Percentiles rank a stretch among this genome's conserved stretches.
Evolutionary conservation across 768 basidiomycete genomes (phyloP).

Genomic region (Mycena sanguinolenta): DNA sequence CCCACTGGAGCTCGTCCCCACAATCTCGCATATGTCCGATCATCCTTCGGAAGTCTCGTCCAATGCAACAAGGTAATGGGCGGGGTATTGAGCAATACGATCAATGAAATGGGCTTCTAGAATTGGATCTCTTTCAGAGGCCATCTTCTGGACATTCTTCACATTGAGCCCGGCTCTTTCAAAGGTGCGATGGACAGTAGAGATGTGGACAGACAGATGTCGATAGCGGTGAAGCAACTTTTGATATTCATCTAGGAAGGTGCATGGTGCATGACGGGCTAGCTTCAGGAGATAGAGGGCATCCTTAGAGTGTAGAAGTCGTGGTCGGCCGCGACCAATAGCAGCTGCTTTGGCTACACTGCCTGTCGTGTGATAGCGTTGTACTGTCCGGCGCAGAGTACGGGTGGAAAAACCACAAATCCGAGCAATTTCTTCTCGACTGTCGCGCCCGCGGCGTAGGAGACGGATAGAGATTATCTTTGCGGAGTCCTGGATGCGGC

Average conservation of each 20-base stretch:
- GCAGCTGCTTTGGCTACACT: conserved; percentile 22
- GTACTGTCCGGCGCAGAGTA: conserved; percentile 23
- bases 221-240: conserved; percentile 22
- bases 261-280: conserved; percentile 24
- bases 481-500: conserved; percentile 17
- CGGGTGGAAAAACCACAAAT: conserved; percentile 20
- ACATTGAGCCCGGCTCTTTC: conserved; percentile 25
- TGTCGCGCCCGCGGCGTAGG: conserved; percentile 11
- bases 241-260: conserved; percentile 34
- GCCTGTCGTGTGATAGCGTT: conserved; percentile 9
- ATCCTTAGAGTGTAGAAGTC: conserved; percentile 22
- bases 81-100: conserved; percentile 25
- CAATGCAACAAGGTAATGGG: conserved; percentile 34
- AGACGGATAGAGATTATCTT: conserved; percentile 18
- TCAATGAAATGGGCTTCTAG: conserved; percentile 22
- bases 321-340: conserved; percentile 17
- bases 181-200: conserved; percentile 35
- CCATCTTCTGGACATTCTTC: conserved; percentile 32
- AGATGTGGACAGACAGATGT: conserved; percentile 26
- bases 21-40: conserved; percentile 39
- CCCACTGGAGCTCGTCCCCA: conserved; percentile 40
- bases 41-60: conserved; percentile 48
- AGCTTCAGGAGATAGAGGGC: conserved; percentile 18
- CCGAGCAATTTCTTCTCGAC: conserved; percentile 15
- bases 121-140: conserved; percentile 27